These are phyloP conservation scores for Circinella umbellata DNA, from an alignment of 371 early-diverging fungal genomes.

Conservation along the genomic window DNA sequence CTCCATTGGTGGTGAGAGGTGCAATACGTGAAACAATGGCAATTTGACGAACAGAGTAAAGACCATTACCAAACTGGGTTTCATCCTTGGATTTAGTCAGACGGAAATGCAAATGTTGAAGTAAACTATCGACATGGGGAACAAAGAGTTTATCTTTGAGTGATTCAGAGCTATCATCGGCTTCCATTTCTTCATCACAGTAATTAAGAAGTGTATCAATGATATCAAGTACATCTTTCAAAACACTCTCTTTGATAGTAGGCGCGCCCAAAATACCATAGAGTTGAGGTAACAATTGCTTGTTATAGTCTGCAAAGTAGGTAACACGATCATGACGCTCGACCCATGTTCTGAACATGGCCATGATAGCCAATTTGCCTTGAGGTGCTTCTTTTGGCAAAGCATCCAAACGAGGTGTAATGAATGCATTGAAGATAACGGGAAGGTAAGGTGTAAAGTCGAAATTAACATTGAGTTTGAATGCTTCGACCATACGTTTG, in stretches of 20 bases:
- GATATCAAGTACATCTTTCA: constrained; percentile 71
- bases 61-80: constrained; percentile 55
- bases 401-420: constrained; percentile 73
- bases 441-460: constrained; percentile 78
- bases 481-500: constrained; percentile 78
- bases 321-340: constrained; percentile 59
- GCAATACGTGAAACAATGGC: constrained; percentile 81
- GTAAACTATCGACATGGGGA: constrained; percentile 66
- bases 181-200: constrained; percentile 55
- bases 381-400: constrained; percentile 86
- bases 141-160: constrained; percentile 60
- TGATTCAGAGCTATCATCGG: constrained; percentile 18
- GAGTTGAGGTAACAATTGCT: constrained; percentile 68
- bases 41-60: constrained; percentile 76
- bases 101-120: constrained; percentile 67
- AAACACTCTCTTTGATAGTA: constrained; percentile 74
- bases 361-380: constrained; percentile 77
- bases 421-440: constrained; percentile 71
- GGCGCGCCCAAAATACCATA: constrained; percentile 76
- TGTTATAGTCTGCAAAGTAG: constrained; percentile 70
- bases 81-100: constrained; percentile 58
- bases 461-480: constrained; percentile 70
- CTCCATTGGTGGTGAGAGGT: constrained; percentile 68
- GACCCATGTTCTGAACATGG: constrained; percentile 82
- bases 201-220: constrained; percentile 75